Percentiles rank a stretch among this genome's conserved stretches.
Conservation (phyloP, 805 yeast species). For the Metschnikowia vanudenii region DNA sequence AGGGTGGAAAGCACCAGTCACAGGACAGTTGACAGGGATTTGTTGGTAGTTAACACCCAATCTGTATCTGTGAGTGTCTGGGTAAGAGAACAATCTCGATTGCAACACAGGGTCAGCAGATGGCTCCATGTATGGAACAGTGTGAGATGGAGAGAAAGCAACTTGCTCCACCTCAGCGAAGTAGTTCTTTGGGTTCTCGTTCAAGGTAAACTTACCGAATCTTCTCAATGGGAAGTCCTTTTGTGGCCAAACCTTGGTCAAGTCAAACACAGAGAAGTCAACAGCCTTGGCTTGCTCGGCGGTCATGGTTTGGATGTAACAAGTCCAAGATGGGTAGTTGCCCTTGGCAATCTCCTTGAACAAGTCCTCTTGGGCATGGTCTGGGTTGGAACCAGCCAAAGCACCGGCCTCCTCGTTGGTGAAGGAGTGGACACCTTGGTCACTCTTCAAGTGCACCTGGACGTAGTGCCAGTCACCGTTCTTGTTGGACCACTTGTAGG, state of each 20-base stretch:
- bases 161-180: constrained; percentile 87
- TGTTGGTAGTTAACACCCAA: constrained; percentile 74
- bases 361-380: constrained; percentile 75
- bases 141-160: constrained; percentile 81
- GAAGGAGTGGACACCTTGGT: constrained; percentile 57
- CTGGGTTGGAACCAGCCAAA: constrained; percentile 76
- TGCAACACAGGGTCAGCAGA: constrained; percentile 84
- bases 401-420: constrained; percentile 66
- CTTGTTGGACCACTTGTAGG: constrained; percentile 75
- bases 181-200: constrained; percentile 82
- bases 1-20: constrained; percentile 53
- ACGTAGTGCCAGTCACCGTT: constrained; percentile 77
- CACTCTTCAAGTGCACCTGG: constrained; percentile 69
- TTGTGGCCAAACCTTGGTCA: constrained; percentile 93
- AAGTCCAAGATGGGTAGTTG: constrained; percentile 81
- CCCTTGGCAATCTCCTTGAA: constrained; percentile 77
- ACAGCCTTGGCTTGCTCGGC: constrained; percentile 70
- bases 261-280: constrained; percentile 82
- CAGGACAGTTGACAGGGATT: constrained; percentile 89
- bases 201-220: constrained; percentile 75
- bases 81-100: constrained; percentile 76
- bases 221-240: constrained; percentile 80
- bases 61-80: constrained; percentile 85
- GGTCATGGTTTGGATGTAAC: constrained; percentile 84
- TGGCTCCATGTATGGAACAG: constrained; percentile 81